Evolutionary conservation across 2,329 filamentous ascomycete species (phyloP), one percentile per base, ranked within the genome.

Genomic region (Aspergillus oerlinghausenensis): DNA sequence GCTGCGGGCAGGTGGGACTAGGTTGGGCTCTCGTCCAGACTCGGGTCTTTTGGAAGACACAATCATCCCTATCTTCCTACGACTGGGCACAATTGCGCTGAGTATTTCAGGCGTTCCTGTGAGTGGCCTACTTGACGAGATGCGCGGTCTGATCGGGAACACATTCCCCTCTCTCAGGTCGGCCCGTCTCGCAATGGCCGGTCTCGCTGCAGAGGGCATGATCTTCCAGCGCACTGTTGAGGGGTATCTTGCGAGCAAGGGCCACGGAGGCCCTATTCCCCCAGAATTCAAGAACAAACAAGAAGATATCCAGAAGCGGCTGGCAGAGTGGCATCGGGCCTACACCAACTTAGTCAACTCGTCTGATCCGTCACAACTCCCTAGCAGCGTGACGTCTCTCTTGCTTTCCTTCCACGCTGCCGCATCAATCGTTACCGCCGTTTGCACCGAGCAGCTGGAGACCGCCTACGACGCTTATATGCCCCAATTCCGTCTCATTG

Each of bases 41-140:
- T 32, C 56, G 11, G 49, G 54, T 7, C 51, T 67, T 21, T 38
- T 71, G 2, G 59, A 68, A 8, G 59, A 64, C 26, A 68, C 60
- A 6, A 68, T 72, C 17, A 55, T 69, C 9, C 69, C 69, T 0
- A 60, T 70, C 3, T 70, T 72, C 19, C 50, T 68, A n/a, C 68
- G 66, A 14, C 51, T 72, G 10, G 67, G 65, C 9, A 52, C 65
- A 19, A 52, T 69, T 4, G 58, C 62, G 35, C 55, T 65, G 21
- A 56, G 55, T 3, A 51, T 56, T 11, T 57, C 63, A 23, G 52
- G 51, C 3, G 43, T 51, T 23, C 61, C 61, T 11, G 17, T 52
- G 2, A 25, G 55, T 62, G 32, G 51, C 32, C 6, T 53, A 48
- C 21, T 57, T 65, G 32, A 26, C 62, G 6, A 17, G 5, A 8